phyloP scores from a whole-genome alignment of 495 filamentous ascomycete genomes.

The Parathielavia hyrcaniae region DNA sequence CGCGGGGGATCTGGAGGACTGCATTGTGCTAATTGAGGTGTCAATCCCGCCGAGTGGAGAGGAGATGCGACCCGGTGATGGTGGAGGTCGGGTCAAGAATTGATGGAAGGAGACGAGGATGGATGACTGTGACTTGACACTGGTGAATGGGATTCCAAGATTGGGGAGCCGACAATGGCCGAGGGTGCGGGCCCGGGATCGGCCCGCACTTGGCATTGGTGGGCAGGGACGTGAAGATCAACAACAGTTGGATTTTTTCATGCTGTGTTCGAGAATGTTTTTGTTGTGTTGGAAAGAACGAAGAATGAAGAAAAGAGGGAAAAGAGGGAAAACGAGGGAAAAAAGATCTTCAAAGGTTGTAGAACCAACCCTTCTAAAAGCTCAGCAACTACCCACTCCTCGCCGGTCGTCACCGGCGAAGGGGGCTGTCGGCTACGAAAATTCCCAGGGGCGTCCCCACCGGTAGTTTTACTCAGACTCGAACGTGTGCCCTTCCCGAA shows the following conservation, averaged over 20 bases:
- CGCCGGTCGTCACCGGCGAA: too few species aligned
- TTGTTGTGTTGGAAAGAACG: neutral
- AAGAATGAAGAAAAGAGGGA: too few species aligned
- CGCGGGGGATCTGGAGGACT: constrained; percentile 17
- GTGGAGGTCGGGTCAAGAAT: neutral
- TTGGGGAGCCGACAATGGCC: constrained; percentile 15
- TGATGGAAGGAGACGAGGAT: neutral
- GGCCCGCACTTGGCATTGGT: constrained; percentile 16
- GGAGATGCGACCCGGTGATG: neutral
- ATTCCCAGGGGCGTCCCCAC: too few species aligned
- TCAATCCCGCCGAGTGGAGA: neutral
- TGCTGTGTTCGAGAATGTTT: too few species aligned
- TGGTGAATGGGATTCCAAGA: constrained; percentile 3
- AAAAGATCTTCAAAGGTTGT: too few species aligned
- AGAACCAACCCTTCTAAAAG: too few species aligned
- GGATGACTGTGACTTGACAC: neutral
- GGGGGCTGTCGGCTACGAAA: too few species aligned
- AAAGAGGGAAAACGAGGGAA: too few species aligned
- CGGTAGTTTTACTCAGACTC: too few species aligned
- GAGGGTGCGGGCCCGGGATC: constrained; percentile 12
- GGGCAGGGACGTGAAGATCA: neutral
- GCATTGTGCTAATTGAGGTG: constrained; percentile 23
- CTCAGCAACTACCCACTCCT: too few species aligned
- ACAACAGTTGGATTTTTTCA: too few species aligned
- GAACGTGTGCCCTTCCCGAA: too few species aligned